A percentile compares a stretch with the other conserved stretches of the same genome.
phyloP scores from a whole-genome alignment of 192 early-diverging fungal species.

The Jimgerdemannia lactiflua region DNA sequence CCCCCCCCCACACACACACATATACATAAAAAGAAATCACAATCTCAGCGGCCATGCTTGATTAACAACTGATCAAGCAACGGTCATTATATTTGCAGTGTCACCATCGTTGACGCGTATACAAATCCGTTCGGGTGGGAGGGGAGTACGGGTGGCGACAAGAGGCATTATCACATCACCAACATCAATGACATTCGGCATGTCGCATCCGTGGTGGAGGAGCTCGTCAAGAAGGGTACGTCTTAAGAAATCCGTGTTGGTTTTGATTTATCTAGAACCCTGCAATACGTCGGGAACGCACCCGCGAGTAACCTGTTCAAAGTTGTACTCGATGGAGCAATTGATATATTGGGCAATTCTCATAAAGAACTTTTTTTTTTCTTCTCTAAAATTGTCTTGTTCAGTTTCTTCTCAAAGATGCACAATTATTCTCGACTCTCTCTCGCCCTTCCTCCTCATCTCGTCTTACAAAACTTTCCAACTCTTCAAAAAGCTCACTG shows the following conservation, averaged over 20 bases:
- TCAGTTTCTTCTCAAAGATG: neutral
- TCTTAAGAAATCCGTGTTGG: neutral
- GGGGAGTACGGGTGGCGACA: neutral
- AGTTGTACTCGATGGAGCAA: no score
- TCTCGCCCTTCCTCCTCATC: slow-evolving; percentile 18
- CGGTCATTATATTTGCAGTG: neutral
- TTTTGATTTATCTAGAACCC: neutral
- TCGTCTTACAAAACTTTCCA: slow-evolving; percentile 20
- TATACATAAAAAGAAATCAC: no score
- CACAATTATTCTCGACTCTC: slow-evolving; percentile 23
- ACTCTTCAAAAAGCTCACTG: slow-evolving; percentile 14
- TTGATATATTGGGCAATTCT: no score
- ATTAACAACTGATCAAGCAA: no score
- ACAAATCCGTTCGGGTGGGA: slow-evolving; percentile 34
- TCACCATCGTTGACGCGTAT: slow-evolving; percentile 24
- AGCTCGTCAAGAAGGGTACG: neutral
- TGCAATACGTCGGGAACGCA: no score
- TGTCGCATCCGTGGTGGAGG: neutral
- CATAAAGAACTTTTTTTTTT: no score
- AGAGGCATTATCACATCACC: neutral
- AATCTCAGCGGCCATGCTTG: no score
- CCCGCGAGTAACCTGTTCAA: no score
- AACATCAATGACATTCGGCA: slow-evolving; percentile 1
- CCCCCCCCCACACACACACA: no score
- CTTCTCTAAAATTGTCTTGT: neutral